Percentiles rank a stretch among this genome's conserved stretches.
phyloP scores from a whole-genome alignment of 2,329 filamentous ascomycete species.

The Trichoderma citrinoviride region DNA sequence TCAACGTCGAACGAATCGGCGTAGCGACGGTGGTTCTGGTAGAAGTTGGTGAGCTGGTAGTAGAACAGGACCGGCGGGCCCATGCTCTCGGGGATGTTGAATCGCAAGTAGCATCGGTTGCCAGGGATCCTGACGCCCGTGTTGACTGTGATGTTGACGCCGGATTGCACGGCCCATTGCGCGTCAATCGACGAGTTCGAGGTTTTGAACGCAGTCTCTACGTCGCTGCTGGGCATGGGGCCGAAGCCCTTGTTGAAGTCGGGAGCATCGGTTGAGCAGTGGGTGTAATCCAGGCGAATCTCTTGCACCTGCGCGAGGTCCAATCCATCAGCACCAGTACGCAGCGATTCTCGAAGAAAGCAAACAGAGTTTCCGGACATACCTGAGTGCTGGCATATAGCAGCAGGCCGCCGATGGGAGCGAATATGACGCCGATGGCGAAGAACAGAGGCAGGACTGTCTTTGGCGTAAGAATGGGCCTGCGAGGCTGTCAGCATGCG shows the following conservation, averaged over 20 bases:
- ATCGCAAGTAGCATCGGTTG: conserved; percentile 69
- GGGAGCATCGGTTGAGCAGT: conserved; percentile 62
- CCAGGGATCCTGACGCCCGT: conserved; percentile 38
- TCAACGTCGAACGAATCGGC: conserved; percentile 82
- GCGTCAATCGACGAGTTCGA: conserved; percentile 41
- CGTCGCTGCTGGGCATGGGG: conserved; percentile 55
- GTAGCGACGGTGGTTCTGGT: conserved; percentile 97
- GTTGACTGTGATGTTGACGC: conserved; percentile 42
- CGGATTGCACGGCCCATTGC: conserved; percentile 43
- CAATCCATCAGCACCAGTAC: conserved; percentile 18
- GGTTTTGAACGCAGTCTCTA: conserved; percentile 70
- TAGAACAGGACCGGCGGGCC: conserved; percentile 84
- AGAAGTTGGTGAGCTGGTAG: conserved; percentile 96
- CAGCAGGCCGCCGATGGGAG: conserved; percentile 83
- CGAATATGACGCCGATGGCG: conserved; percentile 84
- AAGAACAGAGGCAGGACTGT: conserved; percentile 92
- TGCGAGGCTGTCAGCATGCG: conserved; percentile 45
- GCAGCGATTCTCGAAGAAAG: background rate
- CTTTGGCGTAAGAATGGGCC: conserved; percentile 92
- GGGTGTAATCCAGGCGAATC: conserved; percentile 84
- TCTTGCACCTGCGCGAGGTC: conserved; percentile 70
- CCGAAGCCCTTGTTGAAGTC: conserved; percentile 37
- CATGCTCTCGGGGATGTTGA: conserved; percentile 76
- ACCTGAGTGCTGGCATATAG: conserved; percentile 83
- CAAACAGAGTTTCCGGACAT: conserved; percentile 27